A percentile compares a stretch with the other conserved stretches of the same genome.
Conservation (phyloP, 768 basidiomycete genomes). For the Podaxis pistillaris region DNA sequence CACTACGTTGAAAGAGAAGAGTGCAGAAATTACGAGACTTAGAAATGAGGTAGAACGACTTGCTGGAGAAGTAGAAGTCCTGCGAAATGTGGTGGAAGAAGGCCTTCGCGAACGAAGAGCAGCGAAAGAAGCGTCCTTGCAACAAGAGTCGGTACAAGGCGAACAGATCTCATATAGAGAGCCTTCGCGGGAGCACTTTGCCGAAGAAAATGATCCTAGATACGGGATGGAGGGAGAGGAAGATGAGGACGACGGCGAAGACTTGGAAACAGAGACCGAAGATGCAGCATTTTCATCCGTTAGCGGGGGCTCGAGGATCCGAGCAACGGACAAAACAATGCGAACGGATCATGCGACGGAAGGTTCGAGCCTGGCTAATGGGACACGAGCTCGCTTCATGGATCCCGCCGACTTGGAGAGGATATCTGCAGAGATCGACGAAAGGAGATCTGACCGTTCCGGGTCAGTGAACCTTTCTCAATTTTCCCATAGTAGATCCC, state of each 20-base stretch:
- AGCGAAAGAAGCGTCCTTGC: constrained; percentile 41
- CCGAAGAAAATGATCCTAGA: constrained; percentile 20
- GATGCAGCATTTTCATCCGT: not conserved
- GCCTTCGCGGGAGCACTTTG: constrained; percentile 19
- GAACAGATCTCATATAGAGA: constrained; percentile 23
- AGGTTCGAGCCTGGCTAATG: constrained; percentile 30
- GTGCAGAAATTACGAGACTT: constrained; percentile 65
- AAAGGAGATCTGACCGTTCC: constrained; percentile 54
- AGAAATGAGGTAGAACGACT: constrained; percentile 78
- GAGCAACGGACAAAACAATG: constrained; percentile 41
- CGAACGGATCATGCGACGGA: constrained; percentile 55
- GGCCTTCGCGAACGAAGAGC: constrained; percentile 73
- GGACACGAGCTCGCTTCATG: constrained; percentile 38
- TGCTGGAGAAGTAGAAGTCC: constrained; percentile 80
- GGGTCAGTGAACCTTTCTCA: constrained; percentile 5
- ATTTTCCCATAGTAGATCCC: constrained; percentile 1
- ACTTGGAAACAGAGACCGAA: constrained; percentile 27
- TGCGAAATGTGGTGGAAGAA: constrained; percentile 85
- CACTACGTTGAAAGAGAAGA: constrained; percentile 53
- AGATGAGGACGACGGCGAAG: constrained; percentile 25
- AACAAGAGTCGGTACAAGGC: constrained; percentile 29
- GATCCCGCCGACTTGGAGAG: constrained; percentile 58
- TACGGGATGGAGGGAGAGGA: constrained; percentile 23
- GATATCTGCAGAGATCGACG: constrained; percentile 66
- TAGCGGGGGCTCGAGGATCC: not conserved